Percentiles rank a stretch among this genome's conserved stretches.
phyloP scores from a whole-genome alignment of 148 eudicot genomes.

The Fagopyrum esculentum region DNA sequence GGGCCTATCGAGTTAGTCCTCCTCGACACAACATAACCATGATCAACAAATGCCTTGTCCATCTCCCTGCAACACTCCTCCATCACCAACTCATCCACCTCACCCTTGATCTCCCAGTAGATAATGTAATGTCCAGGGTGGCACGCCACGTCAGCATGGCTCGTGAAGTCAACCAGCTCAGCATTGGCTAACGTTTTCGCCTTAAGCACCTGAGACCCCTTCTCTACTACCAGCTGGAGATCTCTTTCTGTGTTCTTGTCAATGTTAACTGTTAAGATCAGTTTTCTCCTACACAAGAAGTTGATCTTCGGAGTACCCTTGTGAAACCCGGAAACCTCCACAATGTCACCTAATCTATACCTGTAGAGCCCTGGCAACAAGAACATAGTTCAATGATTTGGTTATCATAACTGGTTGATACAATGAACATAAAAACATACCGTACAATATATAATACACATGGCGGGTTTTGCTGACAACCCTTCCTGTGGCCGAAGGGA shows the following conservation, averaged over 20 bases:
- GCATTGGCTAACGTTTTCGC: conserved; percentile 17
- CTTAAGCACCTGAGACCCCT: conserved; percentile 37
- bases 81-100: conserved; percentile 35
- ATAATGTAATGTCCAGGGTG: conserved; percentile 70
- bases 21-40: conserved; percentile 66
- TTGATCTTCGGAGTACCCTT: conserved; percentile 51
- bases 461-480: neutral
- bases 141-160: conserved; percentile 46
- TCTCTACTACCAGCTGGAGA: conserved; percentile 58
- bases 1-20: conserved; percentile 53
- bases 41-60: conserved; percentile 62
- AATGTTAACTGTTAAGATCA: conserved; percentile 62
- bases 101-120: conserved; percentile 75
- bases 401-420: neutral
- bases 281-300: conserved; percentile 65
- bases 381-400: neutral
- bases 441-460: neutral
- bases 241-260: conserved; percentile 88
- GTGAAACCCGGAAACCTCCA: conserved; percentile 59
- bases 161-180: conserved; percentile 72
- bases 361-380: conserved; percentile 53
- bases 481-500: neutral
- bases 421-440: neutral
- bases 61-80: conserved; percentile 49
- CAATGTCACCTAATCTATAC: conserved; percentile 72